Evolutionary conservation across 352 stramenopile species (phyloP).

Genomic region (Pythium rhizo-oryzae): DNA sequence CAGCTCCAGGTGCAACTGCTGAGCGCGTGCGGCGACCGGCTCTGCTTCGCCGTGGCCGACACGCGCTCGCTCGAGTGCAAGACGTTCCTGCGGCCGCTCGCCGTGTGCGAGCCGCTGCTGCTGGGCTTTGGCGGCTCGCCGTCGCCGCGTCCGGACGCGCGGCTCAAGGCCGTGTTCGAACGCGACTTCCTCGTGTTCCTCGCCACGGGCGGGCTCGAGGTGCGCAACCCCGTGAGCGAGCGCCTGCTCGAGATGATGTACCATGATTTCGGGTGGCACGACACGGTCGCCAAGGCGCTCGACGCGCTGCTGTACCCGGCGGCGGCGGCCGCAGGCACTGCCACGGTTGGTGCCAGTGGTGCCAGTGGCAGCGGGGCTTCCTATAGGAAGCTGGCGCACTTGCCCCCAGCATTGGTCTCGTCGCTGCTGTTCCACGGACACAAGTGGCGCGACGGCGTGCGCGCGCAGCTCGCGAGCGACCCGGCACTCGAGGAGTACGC

Average conservation of each 20-base stretch:
- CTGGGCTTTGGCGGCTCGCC: constrained; percentile 38
- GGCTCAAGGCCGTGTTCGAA: constrained; percentile 61
- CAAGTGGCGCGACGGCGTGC: constrained; percentile 59
- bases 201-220: constrained; percentile 40
- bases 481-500: constrained; percentile 74
- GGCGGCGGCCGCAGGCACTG: background rate
- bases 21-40: constrained; percentile 50
- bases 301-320: constrained; percentile 36
- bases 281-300: constrained; percentile 51
- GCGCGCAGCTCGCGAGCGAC: constrained; percentile 50
- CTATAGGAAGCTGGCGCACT: constrained; percentile 45
- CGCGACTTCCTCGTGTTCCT: constrained; percentile 63
- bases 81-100: constrained; percentile 44
- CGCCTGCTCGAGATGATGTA: constrained; percentile 46
- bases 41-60: constrained; percentile 55
- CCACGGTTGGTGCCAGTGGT: constrained; percentile 16
- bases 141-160: constrained; percentile 19
- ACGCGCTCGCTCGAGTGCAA: constrained; percentile 39
- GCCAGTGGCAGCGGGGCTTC: constrained; percentile 27
- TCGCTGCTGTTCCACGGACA: constrained; percentile 60
- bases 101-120: constrained; percentile 56
- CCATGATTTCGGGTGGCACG: constrained; percentile 60
- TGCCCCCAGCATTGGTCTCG: constrained; percentile 42
- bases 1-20: constrained; percentile 39
- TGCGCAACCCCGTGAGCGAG: constrained; percentile 52